A percentile compares a stretch with the other conserved stretches of the same genome.
phyloP scores from a whole-genome alignment of 2,329 filamentous ascomycete genomes.

The Neofusicoccum ribis region DNA sequence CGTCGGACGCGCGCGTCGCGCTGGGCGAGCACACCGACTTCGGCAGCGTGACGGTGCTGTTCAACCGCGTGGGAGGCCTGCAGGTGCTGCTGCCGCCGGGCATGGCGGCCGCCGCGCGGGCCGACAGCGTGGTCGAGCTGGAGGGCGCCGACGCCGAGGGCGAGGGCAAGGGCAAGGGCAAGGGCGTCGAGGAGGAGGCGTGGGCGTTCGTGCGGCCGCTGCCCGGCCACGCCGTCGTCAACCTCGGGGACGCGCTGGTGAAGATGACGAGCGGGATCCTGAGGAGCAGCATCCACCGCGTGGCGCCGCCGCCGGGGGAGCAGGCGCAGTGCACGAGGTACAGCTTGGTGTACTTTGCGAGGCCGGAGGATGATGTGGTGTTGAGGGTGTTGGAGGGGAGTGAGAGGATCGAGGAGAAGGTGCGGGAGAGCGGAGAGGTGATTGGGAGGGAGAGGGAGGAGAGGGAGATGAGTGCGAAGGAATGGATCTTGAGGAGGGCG shows the following conservation, averaged over 20 bases:
- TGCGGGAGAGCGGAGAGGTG: constrained; percentile 27
- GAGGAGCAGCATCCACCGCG: constrained; percentile 49
- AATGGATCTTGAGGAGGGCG: constrained; percentile 45
- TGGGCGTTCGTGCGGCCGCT: constrained; percentile 58
- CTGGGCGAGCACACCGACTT: constrained; percentile 60
- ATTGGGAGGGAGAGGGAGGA: constrained; percentile 22
- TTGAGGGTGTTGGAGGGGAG: constrained; percentile 23
- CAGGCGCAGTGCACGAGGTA: constrained; percentile 49
- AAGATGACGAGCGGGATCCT: constrained; percentile 46
- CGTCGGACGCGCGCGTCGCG: constrained; percentile 43
- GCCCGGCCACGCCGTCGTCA: constrained; percentile 49
- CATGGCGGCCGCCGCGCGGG: constrained; percentile 23
- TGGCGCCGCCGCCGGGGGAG: constrained; percentile 50
- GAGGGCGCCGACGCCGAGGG: background rate
- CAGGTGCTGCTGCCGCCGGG: constrained; percentile 44
- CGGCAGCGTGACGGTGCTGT: constrained; percentile 56
- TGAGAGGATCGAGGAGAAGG: constrained; percentile 25
- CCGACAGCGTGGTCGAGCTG: background rate
- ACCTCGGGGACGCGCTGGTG: constrained; percentile 51
- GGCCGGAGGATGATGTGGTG: constrained; percentile 44
- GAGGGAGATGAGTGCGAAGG: constrained; percentile 41
- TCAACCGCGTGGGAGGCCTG: constrained; percentile 57
- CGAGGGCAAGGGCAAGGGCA: background rate
- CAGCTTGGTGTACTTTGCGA: constrained; percentile 57
- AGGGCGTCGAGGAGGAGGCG: constrained; percentile 27